Percentiles rank a stretch among this genome's conserved stretches.
phyloP scores from a whole-genome alignment of 1,284 basidiomycete genomes.

The Omphalotus olearius region DNA sequence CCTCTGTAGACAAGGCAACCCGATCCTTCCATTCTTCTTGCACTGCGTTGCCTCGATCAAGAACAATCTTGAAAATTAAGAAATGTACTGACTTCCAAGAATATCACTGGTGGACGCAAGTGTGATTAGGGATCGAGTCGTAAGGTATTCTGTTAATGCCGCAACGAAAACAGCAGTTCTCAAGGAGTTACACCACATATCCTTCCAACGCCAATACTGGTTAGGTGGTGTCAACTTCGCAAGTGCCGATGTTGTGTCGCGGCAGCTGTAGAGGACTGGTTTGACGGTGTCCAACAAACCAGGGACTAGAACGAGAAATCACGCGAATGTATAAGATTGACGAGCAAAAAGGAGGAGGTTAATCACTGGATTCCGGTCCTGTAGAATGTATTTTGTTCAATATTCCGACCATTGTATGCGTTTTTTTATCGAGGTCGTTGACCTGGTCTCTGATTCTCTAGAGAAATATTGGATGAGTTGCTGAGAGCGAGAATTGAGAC shows the following conservation, averaged over 20 bases:
- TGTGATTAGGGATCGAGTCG: slow-evolving; percentile 55
- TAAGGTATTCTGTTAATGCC: slow-evolving; percentile 63
- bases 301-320: slow-evolving; percentile 40
- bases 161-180: slow-evolving; percentile 63
- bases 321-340: not conserved
- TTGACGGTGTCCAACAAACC: slow-evolving; percentile 52
- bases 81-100: slow-evolving; percentile 58
- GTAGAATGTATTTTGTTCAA: slow-evolving; percentile 78
- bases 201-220: slow-evolving; percentile 82
- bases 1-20: slow-evolving; percentile 67
- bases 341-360: not conserved
- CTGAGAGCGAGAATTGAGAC: slow-evolving; percentile 9
- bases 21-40: slow-evolving; percentile 67
- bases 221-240: slow-evolving; percentile 57
- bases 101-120: slow-evolving; percentile 45
- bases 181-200: slow-evolving; percentile 69
- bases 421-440: slow-evolving; percentile 67
- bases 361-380: slow-evolving; percentile 51
- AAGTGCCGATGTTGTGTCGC: slow-evolving; percentile 45
- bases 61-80: slow-evolving; percentile 11
- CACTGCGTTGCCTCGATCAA: slow-evolving; percentile 38
- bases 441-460: slow-evolving; percentile 78
- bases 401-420: slow-evolving; percentile 57
- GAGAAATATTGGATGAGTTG: not conserved
- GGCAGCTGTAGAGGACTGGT: slow-evolving; percentile 52